These are phyloP conservation scores for Sugiyamaella grinbergsii DNA, from an alignment of 1,139 yeast genomes.

Conservation along the genomic window DNA sequence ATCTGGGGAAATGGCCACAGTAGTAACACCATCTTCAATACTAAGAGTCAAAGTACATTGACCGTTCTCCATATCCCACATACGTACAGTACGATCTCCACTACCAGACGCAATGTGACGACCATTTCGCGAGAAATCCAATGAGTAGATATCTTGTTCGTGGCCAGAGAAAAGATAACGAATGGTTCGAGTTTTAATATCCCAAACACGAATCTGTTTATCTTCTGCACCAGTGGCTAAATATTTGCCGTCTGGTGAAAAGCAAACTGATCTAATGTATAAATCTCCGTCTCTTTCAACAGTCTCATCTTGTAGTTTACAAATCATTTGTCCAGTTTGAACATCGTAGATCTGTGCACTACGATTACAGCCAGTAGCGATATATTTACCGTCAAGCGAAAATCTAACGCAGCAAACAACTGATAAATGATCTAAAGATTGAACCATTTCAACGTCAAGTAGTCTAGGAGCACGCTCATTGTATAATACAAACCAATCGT, in stretches of 20 bases:
- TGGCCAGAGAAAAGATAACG: conserved; percentile 90
- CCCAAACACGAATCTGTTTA: conserved; percentile 96
- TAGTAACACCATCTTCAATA: conserved; percentile 97
- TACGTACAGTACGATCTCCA: conserved; percentile 94
- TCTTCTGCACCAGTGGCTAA: conserved; percentile 99
- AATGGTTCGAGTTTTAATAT: conserved; percentile 81
- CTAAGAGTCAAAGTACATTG: conserved; percentile 87
- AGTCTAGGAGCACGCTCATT: conserved; percentile 79
- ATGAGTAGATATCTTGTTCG: conserved; percentile 95
- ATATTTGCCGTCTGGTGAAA: conserved; percentile 94
- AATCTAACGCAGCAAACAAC: conserved; percentile 97
- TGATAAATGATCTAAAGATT: conserved; percentile 86
- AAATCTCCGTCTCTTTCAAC: conserved; percentile 65
- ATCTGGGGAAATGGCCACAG: conserved; percentile 96
- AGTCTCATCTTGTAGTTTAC: conserved; percentile 79
- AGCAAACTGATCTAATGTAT: conserved; percentile 92
- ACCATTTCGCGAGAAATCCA: conserved; percentile 95
- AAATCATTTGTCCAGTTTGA: conserved; percentile 86
- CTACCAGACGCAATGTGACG: conserved; percentile 92
- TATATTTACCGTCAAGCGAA: conserved; percentile 85
- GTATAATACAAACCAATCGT: conserved; percentile 86
- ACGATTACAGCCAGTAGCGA: conserved; percentile 97
- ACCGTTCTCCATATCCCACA: conserved; percentile 94
- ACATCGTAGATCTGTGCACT: conserved; percentile 94
- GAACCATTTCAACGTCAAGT: conserved; percentile 85